Base-by-base conservation (phyloP, 805 yeast species). In the Clavispora phyllophila region DNA sequence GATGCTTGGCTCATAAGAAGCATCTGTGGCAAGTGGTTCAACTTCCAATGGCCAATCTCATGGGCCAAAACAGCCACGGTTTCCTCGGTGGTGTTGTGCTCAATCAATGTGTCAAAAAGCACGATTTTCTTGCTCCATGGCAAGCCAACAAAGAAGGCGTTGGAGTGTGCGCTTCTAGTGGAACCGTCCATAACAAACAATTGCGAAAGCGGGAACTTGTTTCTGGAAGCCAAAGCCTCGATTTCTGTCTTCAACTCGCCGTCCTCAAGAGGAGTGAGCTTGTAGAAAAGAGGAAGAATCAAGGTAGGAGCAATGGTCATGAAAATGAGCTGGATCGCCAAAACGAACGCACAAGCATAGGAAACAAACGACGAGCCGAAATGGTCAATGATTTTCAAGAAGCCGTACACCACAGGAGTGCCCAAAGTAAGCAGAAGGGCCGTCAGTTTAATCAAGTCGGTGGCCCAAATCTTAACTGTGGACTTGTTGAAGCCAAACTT, bases 51-150 rank as follows among this genome's bases (percentile, higher is more conserved):
- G 40, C 99, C 99, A 53, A 93, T 84, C 70, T 93, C 99, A 60
- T 93, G 99, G n/a, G 96, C 98, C 50, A 91, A 73, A 1, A 93
- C 96, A 40, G 98, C 97, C 40, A 89, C 87, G 32, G 89, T 87
- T 65, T 93, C 95, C 34, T 75, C 77, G 23, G 79, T 76, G 24
- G 89, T 67, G 26, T 89, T 82, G 45, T 87, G 84, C 47, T 86
- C 80, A 50, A 93, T 83, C 67, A 93, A 76, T 9, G 97, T 93
- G 56, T 93, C 99, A 60, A 74, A 93, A 35, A 93, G 76, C 40
- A 93, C 98, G 67, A 93, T 93, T 65, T 90, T 91, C 67, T 93
- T 93, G 44, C 88, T 82, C 91, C 97, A 91, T 32, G 99, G 99
- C 56, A 93, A 75, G 5, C 99, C 99, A 53, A 86, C 79, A 61